phyloP scores from a whole-genome alignment of 768 basidiomycete species.

The Pleurotus giganteus region DNA sequence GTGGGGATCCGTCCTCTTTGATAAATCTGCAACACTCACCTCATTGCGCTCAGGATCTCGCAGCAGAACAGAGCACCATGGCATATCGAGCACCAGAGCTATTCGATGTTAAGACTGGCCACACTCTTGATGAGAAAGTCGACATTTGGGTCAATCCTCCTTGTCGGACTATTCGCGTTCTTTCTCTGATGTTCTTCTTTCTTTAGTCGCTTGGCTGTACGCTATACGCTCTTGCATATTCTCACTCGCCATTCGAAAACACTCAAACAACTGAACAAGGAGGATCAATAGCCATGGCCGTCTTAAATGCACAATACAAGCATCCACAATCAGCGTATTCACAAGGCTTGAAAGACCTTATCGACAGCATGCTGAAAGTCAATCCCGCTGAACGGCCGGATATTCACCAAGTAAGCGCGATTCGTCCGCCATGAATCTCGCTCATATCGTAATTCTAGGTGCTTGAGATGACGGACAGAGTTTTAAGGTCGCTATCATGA shows the following conservation, averaged over 20 bases:
- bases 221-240: slow-evolving; percentile 91
- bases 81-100: slow-evolving; percentile 96
- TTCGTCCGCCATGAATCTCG: neutral
- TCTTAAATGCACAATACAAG: slow-evolving; percentile 88
- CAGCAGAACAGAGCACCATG: slow-evolving; percentile 98
- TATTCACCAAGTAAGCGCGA: slow-evolving; percentile 68
- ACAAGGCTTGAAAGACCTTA: slow-evolving; percentile 75
- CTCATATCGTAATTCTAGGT: slow-evolving; percentile 41
- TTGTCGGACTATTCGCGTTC: neutral
- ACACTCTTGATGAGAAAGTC: slow-evolving; percentile 87
- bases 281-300: slow-evolving; percentile 97
- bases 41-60: slow-evolving; percentile 65
- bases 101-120: slow-evolving; percentile 94
- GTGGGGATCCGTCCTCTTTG: slow-evolving; percentile 30
- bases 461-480: slow-evolving; percentile 60
- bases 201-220: slow-evolving; percentile 91
- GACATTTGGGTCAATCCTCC: slow-evolving; percentile 84
- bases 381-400: slow-evolving; percentile 82
- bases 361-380: slow-evolving; percentile 81
- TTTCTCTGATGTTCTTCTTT: slow-evolving; percentile 4
- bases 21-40: neutral
- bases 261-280: slow-evolving; percentile 90
- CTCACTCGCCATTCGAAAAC: slow-evolving; percentile 95
- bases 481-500: slow-evolving; percentile 57
- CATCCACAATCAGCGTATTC: slow-evolving; percentile 88